Base-by-base conservation (phyloP, 164 flowering plant species). In the Hamamelis virginiana region DNA sequence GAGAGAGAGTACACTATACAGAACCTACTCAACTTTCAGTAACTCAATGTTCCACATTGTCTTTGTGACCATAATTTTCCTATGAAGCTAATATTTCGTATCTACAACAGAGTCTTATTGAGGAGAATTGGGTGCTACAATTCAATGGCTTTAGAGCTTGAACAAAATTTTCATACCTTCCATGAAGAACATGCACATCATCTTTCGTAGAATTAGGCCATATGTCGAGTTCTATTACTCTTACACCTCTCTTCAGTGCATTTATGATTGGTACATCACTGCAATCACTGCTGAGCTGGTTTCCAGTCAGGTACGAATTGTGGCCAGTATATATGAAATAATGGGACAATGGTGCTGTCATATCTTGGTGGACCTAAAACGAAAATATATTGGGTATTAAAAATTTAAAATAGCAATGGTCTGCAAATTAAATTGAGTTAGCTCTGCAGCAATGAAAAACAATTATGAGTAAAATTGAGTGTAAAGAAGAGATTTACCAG, bases 311-410 rank as follows among this genome's bases (percentile, higher is more conserved):
- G 74, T 92, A 92, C 58, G 97, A 89, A 76, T 92, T 92, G 72
- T 92, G 97, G n/a, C 97, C 92, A 23, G 96, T 89, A 70, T 80
- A 91, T 76, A 90, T 91, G 82, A 76, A 92, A 76, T 92, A 92
- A 74, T 92, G 90, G 60, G 89, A 81, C 76, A 92, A 64, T 62
- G 97, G 96, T 72, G 89, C 89, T 67, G 78, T 83, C 97, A 91
- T 92, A 80, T 91, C 93, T 43, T 91, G 92, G 77, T 85, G 89
- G 26, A 62, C 56, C n/a, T 18, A 66, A 60, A 67, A 1, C 38
- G 26, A 18, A 23, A 47, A 22, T 15, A 10, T 45, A 28, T 16
- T 21, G 53, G 38, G 16, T 33, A 6, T 33, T 8, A 63, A n/a
- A n/a, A n/a, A n/a, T n/a, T n/a, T n/a, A n/a, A 25, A 47, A 33